Conservation (phyloP, 176 grass and related monocot genomes). For the Eleusine coracana region DNA sequence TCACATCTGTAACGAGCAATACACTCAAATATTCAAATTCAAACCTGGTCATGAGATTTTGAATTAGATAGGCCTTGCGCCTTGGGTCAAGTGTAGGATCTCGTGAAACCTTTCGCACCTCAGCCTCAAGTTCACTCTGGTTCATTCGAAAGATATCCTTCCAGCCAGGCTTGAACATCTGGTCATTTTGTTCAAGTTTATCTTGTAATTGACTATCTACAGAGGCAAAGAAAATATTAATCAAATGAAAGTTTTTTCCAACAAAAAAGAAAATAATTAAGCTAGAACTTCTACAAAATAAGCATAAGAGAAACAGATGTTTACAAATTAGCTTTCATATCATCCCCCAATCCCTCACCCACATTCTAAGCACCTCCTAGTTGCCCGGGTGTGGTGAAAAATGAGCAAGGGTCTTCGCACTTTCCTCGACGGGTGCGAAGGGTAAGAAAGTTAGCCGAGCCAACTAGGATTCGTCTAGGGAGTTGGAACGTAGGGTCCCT, state of each 20-base stretch:
- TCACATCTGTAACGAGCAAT: slow-evolving; percentile 18
- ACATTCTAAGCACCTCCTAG: slow-evolving; percentile 4
- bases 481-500: too few species aligned
- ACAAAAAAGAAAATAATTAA: slow-evolving; percentile 14
- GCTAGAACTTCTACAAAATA: slow-evolving; percentile 21
- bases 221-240: slow-evolving; percentile 26
- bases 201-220: slow-evolving; percentile 65
- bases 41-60: slow-evolving; percentile 99
- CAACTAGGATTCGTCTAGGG: too few species aligned
- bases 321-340: not conserved
- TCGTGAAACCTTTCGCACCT: slow-evolving; percentile 94
- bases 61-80: slow-evolving; percentile 98
- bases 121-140: slow-evolving; percentile 94
- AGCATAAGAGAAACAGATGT: not conserved
- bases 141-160: slow-evolving; percentile 99
- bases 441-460: too few species aligned
- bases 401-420: too few species aligned
- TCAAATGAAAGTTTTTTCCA: slow-evolving; percentile 9
- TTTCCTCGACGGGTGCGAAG: too few species aligned
- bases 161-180: slow-evolving; percentile 99
- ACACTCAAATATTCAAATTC: slow-evolving; percentile 33
- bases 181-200: slow-evolving; percentile 75
- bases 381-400: too few species aligned
- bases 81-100: slow-evolving; percentile 95
- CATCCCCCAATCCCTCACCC: not conserved